Conservation (phyloP, 441 rosid genomes). For the Gossypium davidsonii region DNA sequence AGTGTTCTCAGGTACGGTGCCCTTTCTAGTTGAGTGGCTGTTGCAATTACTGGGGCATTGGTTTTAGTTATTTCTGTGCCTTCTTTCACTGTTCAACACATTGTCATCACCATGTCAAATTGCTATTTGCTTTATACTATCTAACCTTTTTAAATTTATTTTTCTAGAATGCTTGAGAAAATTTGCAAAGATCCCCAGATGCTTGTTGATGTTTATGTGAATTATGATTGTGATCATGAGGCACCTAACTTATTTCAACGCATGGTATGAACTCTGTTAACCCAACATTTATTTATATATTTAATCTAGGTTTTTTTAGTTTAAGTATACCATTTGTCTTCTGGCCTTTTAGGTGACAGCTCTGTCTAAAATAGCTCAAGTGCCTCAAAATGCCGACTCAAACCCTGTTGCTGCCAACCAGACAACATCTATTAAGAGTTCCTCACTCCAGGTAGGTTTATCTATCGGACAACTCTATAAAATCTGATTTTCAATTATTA, state of each 20-base stretch:
- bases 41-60: conserved; percentile 21
- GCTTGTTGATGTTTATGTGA: conserved; percentile 97
- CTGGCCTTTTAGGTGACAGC: conserved; percentile 61
- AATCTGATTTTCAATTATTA: background rate
- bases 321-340: conserved; percentile 18
- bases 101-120: conserved; percentile 8
- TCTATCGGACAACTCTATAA: background rate
- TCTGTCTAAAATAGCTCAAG: conserved; percentile 91
- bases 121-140: background rate
- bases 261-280: conserved; percentile 47
- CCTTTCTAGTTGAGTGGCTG: conserved; percentile 22
- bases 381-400: conserved; percentile 79
- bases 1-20: conserved; percentile 75
- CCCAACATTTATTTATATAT: background rate
- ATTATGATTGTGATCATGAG: conserved; percentile 97
- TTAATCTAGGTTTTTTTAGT: conserved; percentile 1
- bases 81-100: conserved; percentile 9
- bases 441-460: conserved; percentile 83
- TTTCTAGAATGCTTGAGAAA: conserved; percentile 90
- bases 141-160: background rate
- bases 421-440: conserved; percentile 71
- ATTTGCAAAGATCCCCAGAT: conserved; percentile 92
- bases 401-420: conserved; percentile 70
- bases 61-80: conserved; percentile 12
- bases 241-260: conserved; percentile 98